phyloP scores from a whole-genome alignment of 2,329 filamentous ascomycete genomes.

The Aspergillus texensis region DNA sequence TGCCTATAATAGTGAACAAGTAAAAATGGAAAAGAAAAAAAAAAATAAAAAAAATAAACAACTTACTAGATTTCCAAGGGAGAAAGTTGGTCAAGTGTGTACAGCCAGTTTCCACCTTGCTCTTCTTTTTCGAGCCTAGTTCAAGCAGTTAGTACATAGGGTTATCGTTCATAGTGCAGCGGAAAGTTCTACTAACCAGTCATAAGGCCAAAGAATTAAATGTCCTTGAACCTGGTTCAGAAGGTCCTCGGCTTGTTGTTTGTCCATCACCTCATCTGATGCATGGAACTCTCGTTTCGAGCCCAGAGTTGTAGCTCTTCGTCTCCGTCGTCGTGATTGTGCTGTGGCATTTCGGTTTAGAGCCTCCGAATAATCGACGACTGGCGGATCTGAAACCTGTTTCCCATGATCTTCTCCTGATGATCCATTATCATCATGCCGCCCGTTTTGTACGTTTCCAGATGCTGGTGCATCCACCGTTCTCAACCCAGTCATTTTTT shows the following conservation, averaged over 20 bases:
- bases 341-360: constrained; percentile 41
- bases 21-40: too few relatives aligned
- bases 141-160: constrained; percentile 15
- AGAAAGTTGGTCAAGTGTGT: constrained; percentile 93
- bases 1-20: neutral
- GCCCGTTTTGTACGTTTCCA: constrained; percentile 26
- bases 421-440: constrained; percentile 27
- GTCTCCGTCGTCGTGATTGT: constrained; percentile 41
- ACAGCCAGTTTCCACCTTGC: constrained; percentile 92
- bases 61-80: constrained; percentile 86
- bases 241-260: constrained; percentile 77
- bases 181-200: constrained; percentile 63
- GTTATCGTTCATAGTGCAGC: neutral
- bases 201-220: constrained; percentile 89
- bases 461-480: constrained; percentile 30
- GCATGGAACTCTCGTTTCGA: constrained; percentile 53
- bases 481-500: constrained; percentile 47
- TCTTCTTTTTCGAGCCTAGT: constrained; percentile 80
- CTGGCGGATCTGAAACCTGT: constrained; percentile 31
- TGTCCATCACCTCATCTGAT: constrained; percentile 74
- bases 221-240: constrained; percentile 82
- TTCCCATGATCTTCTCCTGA: constrained; percentile 36
- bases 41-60: neutral
- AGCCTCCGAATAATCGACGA: constrained; percentile 45
- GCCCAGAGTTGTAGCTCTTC: constrained; percentile 49